Evolutionary conservation across 805 yeast genomes (phyloP).

Genomic region (Ogataea nonfermentans): DNA sequence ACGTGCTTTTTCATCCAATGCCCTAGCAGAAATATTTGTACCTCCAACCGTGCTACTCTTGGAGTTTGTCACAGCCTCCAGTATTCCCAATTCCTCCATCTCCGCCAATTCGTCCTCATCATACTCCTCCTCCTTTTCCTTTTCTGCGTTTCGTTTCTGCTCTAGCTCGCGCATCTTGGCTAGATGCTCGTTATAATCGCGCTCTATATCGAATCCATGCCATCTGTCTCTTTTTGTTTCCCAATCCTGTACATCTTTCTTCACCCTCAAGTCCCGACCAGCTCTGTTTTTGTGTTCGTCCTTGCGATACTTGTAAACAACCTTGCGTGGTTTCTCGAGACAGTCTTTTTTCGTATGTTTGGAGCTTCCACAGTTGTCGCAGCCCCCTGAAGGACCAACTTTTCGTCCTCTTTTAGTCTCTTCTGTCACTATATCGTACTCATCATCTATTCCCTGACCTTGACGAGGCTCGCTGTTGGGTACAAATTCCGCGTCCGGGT

Average conservation of each 20-base stretch:
- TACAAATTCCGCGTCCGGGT: slow-evolving; percentile 40
- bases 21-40: slow-evolving; percentile 48
- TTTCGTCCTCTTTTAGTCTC: slow-evolving; percentile 10
- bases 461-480: slow-evolving; percentile 49
- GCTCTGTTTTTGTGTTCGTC: slow-evolving; percentile 20
- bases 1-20: slow-evolving; percentile 75
- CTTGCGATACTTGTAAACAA: slow-evolving; percentile 33
- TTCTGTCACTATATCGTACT: slow-evolving; percentile 26
- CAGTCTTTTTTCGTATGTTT: slow-evolving; percentile 54
- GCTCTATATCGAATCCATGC: slow-evolving; percentile 67
- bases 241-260: slow-evolving; percentile 43
- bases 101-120: slow-evolving; percentile 47
- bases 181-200: slow-evolving; percentile 56
- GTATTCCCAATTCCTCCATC: slow-evolving; percentile 39
- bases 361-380: slow-evolving; percentile 58
- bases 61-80: slow-evolving; percentile 21
- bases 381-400: slow-evolving; percentile 20
- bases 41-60: slow-evolving; percentile 16
- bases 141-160: slow-evolving; percentile 36
- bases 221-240: slow-evolving; percentile 77
- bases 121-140: slow-evolving; percentile 19
- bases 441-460: slow-evolving; percentile 59
- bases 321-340: slow-evolving; percentile 52
- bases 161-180: slow-evolving; percentile 49
- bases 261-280: slow-evolving; percentile 15